Evolutionary conservation across 495 filamentous ascomycete species (phyloP), one percentile per base, ranked within the genome.

Genomic region (Durotheca rogersii): DNA sequence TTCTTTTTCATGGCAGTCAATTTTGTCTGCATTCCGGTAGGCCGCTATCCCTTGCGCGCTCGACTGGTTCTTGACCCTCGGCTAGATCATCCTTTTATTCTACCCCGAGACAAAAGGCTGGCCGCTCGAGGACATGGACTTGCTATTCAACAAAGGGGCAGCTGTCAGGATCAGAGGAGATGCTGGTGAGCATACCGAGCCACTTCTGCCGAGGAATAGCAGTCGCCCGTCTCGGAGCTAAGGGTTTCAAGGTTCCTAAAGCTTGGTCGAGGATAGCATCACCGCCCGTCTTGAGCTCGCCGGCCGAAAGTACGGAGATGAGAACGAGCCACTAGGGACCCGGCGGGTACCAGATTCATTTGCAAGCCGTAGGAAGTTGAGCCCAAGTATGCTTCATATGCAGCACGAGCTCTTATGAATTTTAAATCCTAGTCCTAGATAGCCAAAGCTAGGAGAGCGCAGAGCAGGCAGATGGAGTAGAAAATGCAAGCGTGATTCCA

Each of bases 1-100:
- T 78, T 81, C 53, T 78, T 82, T 33, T 82, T 83, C 50, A 79
- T 80, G 71, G 62, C 67, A 9, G 67, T 80, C 16, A 81, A 81
- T 57, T 14, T 79, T 11, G 63, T 64, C 10, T 78, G 74, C 18
- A 70, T 78, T 7, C 69, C 76, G 0, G 72, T 73, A 59, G 52
- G 68, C 56, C 11, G 16, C 10, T n/a, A 0, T 9, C 27, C 6
- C 25, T 41, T 35, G 16, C 14, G 7, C 10, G 25, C 5, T 6
- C 12, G 15, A 1, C 1, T 12, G 11, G 15, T 12, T 10, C 21
- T n/a, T 20, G 7, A 18, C 36, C 12, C 6, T 2, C 14, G 36
- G 4, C 20, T 35, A 68, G 65, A 67, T 76, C 35, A 73, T 78
- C 41, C 54, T 69, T 38, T 41, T 75, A 15, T 63, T 78, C 21